Percentiles rank a stretch among this genome's conserved stretches.
Evolutionary conservation across 1,284 basidiomycete genomes (phyloP).

Genomic region (Phaffia rhodozyma): DNA sequence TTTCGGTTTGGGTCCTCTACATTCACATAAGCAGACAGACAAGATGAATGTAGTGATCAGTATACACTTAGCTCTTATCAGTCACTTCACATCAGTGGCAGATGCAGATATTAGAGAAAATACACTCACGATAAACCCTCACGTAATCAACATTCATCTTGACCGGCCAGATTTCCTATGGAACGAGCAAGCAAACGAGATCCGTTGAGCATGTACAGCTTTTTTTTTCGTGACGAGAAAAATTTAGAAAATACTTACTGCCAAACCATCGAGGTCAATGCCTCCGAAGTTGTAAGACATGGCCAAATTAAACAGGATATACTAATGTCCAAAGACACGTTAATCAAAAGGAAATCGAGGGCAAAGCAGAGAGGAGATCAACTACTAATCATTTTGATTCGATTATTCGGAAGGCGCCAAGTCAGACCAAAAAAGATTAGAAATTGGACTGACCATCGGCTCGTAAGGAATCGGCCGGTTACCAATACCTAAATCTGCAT

Average conservation of each 20-base stretch:
- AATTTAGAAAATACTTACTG: too few relatives aligned
- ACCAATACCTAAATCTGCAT: slow-evolving; percentile 52
- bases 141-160: slow-evolving; percentile 70
- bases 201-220: too few relatives aligned
- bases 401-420: too few relatives aligned
- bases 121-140: slow-evolving; percentile 51
- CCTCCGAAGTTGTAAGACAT: slow-evolving; percentile 62
- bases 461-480: slow-evolving; percentile 67
- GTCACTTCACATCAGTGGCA: too few relatives aligned
- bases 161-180: slow-evolving; percentile 11
- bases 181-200: too few relatives aligned
- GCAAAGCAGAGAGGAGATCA: too few relatives aligned
- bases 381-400: too few relatives aligned
- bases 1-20: slow-evolving; percentile 45
- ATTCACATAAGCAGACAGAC: not conserved
- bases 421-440: not conserved
- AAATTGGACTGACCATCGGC: slow-evolving; percentile 45
- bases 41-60: not conserved
- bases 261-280: not conserved
- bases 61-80: too few relatives aligned
- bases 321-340: slow-evolving; percentile 34
- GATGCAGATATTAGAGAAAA: not conserved
- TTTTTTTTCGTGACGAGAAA: too few relatives aligned
- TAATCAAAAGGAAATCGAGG: not conserved
- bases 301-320: slow-evolving; percentile 66